Conservation (phyloP, 2,329 filamentous ascomycete species). For the Malbranchea zuffiana region DNA sequence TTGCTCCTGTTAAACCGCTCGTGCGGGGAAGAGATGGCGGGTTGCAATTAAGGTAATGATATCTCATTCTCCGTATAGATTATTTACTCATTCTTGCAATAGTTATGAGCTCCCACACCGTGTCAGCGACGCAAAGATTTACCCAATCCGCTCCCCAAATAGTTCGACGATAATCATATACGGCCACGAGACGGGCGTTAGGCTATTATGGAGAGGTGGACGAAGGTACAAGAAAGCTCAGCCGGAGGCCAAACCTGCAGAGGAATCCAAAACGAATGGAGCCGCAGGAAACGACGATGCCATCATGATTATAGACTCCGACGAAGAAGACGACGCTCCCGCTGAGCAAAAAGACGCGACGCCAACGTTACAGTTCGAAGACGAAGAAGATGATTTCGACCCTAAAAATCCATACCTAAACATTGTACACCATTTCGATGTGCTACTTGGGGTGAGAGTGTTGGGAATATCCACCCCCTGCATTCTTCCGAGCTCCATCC, state of each 20-base stretch:
- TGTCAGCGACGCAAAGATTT: constrained; percentile 45
- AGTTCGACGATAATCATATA: constrained; percentile 52
- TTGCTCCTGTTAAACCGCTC: constrained; percentile 28
- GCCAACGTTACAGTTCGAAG: constrained; percentile 36
- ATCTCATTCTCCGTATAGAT: background rate
- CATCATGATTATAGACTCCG: constrained; percentile 47
- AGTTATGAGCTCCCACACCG: constrained; percentile 53
- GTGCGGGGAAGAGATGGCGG: constrained; percentile 31
- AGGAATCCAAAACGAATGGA: constrained; percentile 32
- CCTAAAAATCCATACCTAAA: constrained; percentile 44
- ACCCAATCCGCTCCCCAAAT: constrained; percentile 49
- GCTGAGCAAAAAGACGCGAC: constrained; percentile 21
- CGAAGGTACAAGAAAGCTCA: constrained; percentile 24
- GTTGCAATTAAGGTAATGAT: constrained; percentile 33
- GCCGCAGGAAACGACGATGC: constrained; percentile 30
- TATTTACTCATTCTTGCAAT: constrained; percentile 6
- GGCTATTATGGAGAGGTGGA: constrained; percentile 51
- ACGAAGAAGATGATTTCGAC: constrained; percentile 49
- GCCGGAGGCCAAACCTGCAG: constrained; percentile 16
- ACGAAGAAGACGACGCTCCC: constrained; percentile 42
- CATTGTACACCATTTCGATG: constrained; percentile 45
- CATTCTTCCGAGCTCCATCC: constrained; percentile 34
- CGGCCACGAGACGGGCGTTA: constrained; percentile 48
- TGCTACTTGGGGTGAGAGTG: constrained; percentile 44
- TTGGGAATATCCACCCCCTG: constrained; percentile 41